Evolutionary conservation across 805 yeast species (phyloP).

Genomic region (Priceomyces haplophilus): DNA sequence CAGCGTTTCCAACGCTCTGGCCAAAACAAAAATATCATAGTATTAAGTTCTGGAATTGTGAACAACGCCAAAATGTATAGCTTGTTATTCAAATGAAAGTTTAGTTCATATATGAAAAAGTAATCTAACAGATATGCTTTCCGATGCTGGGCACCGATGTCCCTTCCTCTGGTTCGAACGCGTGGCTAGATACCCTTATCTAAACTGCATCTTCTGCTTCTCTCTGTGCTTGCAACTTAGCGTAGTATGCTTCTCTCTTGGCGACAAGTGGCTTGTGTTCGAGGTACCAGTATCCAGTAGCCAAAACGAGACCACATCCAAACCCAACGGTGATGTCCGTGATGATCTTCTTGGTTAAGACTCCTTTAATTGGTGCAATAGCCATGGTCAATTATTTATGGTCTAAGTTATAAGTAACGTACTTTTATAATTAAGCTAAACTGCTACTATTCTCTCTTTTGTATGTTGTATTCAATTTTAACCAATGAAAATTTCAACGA

Average conservation of each 20-base stretch:
- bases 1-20: conserved; percentile 30
- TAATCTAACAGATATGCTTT: background rate
- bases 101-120: background rate
- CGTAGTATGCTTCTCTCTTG: conserved; percentile 83
- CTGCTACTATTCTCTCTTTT: background rate
- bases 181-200: background rate
- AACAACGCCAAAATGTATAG: conserved; percentile 24
- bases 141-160: background rate
- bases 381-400: conserved; percentile 44
- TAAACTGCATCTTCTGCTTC: conserved; percentile 49
- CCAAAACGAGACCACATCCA: conserved; percentile 52
- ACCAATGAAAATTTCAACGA: conserved; percentile 11
- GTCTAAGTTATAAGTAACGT: background rate
- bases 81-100: conserved; percentile 5
- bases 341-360: conserved; percentile 74
- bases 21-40: conserved; percentile 33
- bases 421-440: background rate
- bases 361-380: conserved; percentile 83
- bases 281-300: conserved; percentile 81
- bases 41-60: conserved; percentile 45
- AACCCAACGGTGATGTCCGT: conserved; percentile 75
- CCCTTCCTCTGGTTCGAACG: background rate
- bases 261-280: conserved; percentile 72
- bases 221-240: conserved; percentile 72
- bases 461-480: conserved; percentile 3